Conservation (phyloP, 805 yeast species). For the Wickerhamiella australiensis region DNA sequence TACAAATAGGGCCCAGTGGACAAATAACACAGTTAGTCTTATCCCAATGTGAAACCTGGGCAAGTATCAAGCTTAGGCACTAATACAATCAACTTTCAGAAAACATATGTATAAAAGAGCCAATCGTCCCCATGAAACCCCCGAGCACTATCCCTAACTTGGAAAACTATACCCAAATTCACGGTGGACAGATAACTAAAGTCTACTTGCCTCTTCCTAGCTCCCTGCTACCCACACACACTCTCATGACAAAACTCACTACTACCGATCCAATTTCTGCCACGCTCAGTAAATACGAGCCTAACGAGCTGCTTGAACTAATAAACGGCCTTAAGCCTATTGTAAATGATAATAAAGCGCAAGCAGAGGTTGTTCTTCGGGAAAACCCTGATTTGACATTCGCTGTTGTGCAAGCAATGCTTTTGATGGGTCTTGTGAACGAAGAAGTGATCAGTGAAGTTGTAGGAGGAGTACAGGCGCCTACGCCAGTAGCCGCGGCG, state of each 20-base stretch:
- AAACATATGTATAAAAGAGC: too few relatives aligned
- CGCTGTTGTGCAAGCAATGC: slow-evolving; percentile 61
- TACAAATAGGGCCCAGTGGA: too few relatives aligned
- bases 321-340: slow-evolving; percentile 46
- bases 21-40: too few relatives aligned
- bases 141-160: too few relatives aligned
- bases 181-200: not conserved
- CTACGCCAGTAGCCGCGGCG: slow-evolving; percentile 12
- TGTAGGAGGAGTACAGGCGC: slow-evolving; percentile 7
- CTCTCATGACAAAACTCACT: slow-evolving; percentile 11
- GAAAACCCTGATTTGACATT: slow-evolving; percentile 65
- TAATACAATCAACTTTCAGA: too few relatives aligned
- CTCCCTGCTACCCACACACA: not conserved
- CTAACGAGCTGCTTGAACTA: slow-evolving; percentile 37
- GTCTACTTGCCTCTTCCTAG: not conserved
- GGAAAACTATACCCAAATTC: too few relatives aligned
- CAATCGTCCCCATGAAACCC: too few relatives aligned
- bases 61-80: too few relatives aligned
- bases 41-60: too few relatives aligned
- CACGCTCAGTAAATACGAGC: slow-evolving; percentile 41
- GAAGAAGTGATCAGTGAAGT: slow-evolving; percentile 23
- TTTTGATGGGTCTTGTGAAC: slow-evolving; percentile 31
- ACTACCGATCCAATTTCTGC: slow-evolving; percentile 34
- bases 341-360: slow-evolving; percentile 44
- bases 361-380: slow-evolving; percentile 47